Evolutionary conservation across 768 basidiomycete species (phyloP).

Genomic region (Kwoniella heveanensis): DNA sequence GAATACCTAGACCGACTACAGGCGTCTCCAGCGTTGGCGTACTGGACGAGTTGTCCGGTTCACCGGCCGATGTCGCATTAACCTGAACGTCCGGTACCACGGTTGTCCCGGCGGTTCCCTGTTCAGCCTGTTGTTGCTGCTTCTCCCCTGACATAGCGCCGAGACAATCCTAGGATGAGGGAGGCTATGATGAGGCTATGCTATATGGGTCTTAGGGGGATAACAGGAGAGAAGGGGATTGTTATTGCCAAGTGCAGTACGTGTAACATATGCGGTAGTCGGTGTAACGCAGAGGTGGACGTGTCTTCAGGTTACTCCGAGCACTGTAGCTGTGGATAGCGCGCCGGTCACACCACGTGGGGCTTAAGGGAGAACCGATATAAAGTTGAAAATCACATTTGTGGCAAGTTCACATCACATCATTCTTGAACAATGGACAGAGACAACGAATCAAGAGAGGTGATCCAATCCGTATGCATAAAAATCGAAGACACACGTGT

Average conservation of each 20-base stretch:
- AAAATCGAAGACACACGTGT: no score
- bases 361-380: no score
- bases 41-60: background rate
- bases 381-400: no score
- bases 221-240: background rate
- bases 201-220: background rate
- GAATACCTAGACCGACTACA: conserved; percentile 18
- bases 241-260: background rate
- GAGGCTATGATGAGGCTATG: background rate
- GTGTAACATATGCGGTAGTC: no score
- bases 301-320: no score
- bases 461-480: no score
- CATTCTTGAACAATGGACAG: no score
- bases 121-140: background rate
- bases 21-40: conserved; percentile 1
- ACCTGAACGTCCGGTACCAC: conserved; percentile 2
- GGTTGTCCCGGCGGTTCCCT: background rate
- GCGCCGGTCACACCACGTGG: no score
- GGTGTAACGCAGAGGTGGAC: background rate
- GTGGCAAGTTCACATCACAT: no score
- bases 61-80: background rate
- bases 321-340: no score
- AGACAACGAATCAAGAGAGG: no score
- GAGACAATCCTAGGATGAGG: background rate
- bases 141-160: background rate